Percentiles rank a stretch among this genome's conserved stretches.
Conservation (phyloP, 164 flowering plant species). For the Saururus chinensis region DNA sequence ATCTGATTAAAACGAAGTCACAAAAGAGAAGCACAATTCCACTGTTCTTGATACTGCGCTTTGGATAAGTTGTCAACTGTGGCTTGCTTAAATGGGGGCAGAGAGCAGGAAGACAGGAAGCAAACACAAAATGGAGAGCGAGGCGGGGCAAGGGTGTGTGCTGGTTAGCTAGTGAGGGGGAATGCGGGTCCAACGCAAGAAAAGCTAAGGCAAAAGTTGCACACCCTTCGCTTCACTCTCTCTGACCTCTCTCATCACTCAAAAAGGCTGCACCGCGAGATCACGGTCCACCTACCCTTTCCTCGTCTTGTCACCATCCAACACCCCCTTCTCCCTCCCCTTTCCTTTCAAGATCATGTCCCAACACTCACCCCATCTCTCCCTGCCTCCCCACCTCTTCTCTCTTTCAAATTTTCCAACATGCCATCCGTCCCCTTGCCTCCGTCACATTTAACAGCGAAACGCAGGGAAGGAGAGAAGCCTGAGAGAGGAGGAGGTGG, state of each 20-base stretch:
- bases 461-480: no score
- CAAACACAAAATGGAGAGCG: no score
- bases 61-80: not conserved
- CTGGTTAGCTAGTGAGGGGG: constrained; percentile 2
- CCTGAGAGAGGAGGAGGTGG: no score
- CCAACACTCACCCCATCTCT: not conserved
- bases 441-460: not conserved
- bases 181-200: constrained; percentile 6
- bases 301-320: constrained; percentile 24
- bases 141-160: not conserved
- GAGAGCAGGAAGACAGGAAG: not conserved
- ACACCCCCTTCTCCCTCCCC: constrained; percentile 7
- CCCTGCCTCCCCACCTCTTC: not conserved
- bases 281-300: constrained; percentile 12
- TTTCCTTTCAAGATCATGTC: not conserved
- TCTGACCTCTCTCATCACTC: constrained; percentile 1
- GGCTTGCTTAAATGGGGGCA: not conserved
- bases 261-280: constrained; percentile 24
- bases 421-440: not conserved
- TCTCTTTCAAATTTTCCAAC: not conserved
- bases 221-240: not conserved
- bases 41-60: not conserved
- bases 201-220: not conserved
- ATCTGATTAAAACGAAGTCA: not conserved
- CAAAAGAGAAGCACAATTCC: no score